Base-by-base conservation (phyloP, 768 basidiomycete genomes). In the Botryobasidium botryosum region DNA sequence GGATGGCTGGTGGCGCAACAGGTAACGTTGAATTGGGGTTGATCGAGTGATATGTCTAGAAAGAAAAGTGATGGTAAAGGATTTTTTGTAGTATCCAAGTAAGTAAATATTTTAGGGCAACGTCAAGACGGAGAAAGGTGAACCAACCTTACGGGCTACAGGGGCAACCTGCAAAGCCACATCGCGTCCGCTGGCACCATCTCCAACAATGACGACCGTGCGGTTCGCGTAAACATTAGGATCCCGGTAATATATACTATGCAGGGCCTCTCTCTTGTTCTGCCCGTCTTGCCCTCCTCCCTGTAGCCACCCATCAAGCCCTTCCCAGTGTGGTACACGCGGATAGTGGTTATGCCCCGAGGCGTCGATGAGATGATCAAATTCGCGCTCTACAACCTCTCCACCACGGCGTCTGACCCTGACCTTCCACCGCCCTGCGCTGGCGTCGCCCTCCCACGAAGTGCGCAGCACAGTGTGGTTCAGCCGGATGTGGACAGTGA, bases 311-410 rank as follows among this genome's bases (percentile, higher is more conserved):
- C 59, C 60, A 2, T 69, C 63, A 43, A 69, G 63, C 1, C 74
- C 74, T 10, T 53, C 55, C 60, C 69, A 74, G 4, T 51, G 49
- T 4, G 66, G 67, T 2, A 65, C 59, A 21, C 61, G 59, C 2
- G 75, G 73, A 45, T 67, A 60, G 49, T 72, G 72, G 46, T 74
- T 68, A 47, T 70, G 70, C 4, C 75, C 75, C n/a, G 59, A 66
- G 20, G 71, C 71, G 27, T 72, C 65, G 24, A 76, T 59, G 21
- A 77, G 59, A 53, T 76, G 75, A 49, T 75, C 68, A 52, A 69
- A 70, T 2, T 44, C 46, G n/a, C 24, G 25, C 37, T 24, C 12
- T 13, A 39, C 13, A 20, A 20, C 26, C 21, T 36, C 18, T 15
- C 33, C 31, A n/a, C n/a, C 25, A n/a, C 35, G 5, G 51, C 54